phyloP scores from a whole-genome alignment of 1,139 yeast genomes.

The Taphrina flavorubra region DNA sequence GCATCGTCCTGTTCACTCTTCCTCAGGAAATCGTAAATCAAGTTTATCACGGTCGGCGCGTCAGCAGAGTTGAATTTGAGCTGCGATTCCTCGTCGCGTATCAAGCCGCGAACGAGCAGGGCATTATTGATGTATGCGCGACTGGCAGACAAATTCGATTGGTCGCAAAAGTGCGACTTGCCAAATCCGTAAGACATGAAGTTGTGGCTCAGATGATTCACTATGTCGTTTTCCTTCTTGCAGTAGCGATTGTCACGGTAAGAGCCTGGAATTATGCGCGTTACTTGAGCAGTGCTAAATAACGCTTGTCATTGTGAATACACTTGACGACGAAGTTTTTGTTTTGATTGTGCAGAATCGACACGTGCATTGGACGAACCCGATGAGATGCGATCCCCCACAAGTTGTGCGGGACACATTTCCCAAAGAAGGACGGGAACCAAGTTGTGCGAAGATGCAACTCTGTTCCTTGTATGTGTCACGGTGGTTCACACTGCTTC shows the following conservation, averaged over 20 bases:
- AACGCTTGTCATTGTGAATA: not conserved
- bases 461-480: not conserved
- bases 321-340: constrained; percentile 1
- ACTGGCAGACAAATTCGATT: constrained; percentile 26
- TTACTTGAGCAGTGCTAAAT: not conserved
- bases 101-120: constrained; percentile 25
- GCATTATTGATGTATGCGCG: constrained; percentile 35
- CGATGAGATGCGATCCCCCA: not conserved
- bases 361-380: not conserved
- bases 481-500: not conserved
- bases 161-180: constrained; percentile 35
- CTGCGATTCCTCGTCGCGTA: constrained; percentile 13
- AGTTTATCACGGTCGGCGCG: constrained; percentile 37
- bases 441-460: not conserved
- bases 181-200: constrained; percentile 28
- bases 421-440: not conserved
- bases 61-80: constrained; percentile 40
- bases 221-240: no score
- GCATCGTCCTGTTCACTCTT: constrained; percentile 34
- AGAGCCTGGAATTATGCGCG: not conserved
- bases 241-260: no score
- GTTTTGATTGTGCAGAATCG: not conserved
- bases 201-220: no score
- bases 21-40: constrained; percentile 30
- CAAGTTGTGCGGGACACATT: not conserved